Percentiles rank a stretch among this genome's conserved stretches.
Conservation (phyloP, 306 rosid species). For the Fragaria nilgerrensis region DNA sequence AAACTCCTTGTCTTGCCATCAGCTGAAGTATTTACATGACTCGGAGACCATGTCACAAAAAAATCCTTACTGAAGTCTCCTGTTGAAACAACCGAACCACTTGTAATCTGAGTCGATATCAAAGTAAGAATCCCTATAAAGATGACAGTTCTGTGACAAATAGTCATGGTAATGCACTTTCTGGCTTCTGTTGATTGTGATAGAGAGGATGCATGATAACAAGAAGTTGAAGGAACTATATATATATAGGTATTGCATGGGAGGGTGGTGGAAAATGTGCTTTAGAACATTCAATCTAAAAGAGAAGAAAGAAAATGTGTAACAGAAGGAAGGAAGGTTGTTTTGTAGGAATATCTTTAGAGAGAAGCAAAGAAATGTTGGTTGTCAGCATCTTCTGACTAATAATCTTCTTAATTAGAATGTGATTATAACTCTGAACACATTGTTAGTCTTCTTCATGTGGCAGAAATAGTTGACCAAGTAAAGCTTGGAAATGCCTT, state of each 20-base stretch:
- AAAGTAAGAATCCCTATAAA: slow-evolving; percentile 35
- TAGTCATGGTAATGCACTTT: slow-evolving; percentile 37
- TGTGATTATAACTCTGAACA: slow-evolving; percentile 17
- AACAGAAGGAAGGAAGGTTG: slow-evolving; percentile 20
- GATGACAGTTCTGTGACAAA: slow-evolving; percentile 26
- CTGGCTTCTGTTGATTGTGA: background rate
- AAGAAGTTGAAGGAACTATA: slow-evolving; percentile 21
- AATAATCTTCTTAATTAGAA: slow-evolving; percentile 15
- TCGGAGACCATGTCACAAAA: slow-evolving; percentile 82
- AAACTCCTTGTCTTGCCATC: slow-evolving; percentile 65
- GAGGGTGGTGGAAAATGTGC: slow-evolving; percentile 17
- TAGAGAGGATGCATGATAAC: background rate
- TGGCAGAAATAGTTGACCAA: slow-evolving; percentile 6
- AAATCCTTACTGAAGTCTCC: slow-evolving; percentile 88
- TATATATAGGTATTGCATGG: slow-evolving; percentile 41
- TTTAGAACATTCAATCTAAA: background rate
- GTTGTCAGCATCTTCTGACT: slow-evolving; percentile 31
- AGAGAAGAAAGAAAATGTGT: slow-evolving; percentile 23
- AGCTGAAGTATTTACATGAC: slow-evolving; percentile 70
- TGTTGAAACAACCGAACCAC: slow-evolving; percentile 67
- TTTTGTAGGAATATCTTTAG: slow-evolving; percentile 63
- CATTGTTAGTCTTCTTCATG: background rate
- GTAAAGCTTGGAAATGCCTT: background rate
- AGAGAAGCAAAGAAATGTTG: slow-evolving; percentile 52
- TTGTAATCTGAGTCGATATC: slow-evolving; percentile 33